Evolutionary conservation across 2,329 filamentous ascomycete genomes (phyloP), one percentile per base, ranked within the genome.

Genomic region (Parastagonospora nodorum): DNA sequence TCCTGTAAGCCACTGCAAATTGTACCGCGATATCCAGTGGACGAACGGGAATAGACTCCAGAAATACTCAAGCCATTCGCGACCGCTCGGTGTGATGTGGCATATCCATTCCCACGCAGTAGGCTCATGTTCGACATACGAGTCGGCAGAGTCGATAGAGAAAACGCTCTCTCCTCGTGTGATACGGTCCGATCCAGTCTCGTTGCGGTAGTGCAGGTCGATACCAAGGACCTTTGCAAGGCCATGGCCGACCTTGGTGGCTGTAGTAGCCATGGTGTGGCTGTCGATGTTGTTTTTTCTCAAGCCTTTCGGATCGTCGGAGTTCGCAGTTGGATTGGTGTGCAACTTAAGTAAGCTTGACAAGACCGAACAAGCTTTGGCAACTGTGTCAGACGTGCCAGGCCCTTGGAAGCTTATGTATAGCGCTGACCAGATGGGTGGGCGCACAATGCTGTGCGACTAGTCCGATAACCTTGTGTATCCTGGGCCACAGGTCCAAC

Each of bases 11-110:
- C 94, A 99, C 77, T 92, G 87, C 4, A 87, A 9, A 70, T 99
- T 99, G 78, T 99, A 99, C 61, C 87, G 84, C 9, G 78, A 75
- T 50, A 97, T 93, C 94, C 94, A 99, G n/a, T 84, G 80, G 5
- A 89, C 71, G 69, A 97, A 97, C 0, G 94, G 94, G 61, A 99
- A 96, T 1, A 97, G 77, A 11, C 84, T 88, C 58, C 79, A 76
- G 50, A 86, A 48, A 68, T 97, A 99, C 2, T 76, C 62, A 5
- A 73, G 42, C 3, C 87, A 46, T 31, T 88, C 81, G 1, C 69
- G 57, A 7, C 78, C 72, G 0, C 79, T 80, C 0, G 93, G 94
- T 0, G 83, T 68, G 14, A 88, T 74, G 2, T 87, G 82, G 5
- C 72, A 68, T 11, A 97, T 57, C 84, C 86, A 96, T 67, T 96